Conservation (phyloP, 768 basidiomycete genomes). For the Clitopilus hobsonii region DNA sequence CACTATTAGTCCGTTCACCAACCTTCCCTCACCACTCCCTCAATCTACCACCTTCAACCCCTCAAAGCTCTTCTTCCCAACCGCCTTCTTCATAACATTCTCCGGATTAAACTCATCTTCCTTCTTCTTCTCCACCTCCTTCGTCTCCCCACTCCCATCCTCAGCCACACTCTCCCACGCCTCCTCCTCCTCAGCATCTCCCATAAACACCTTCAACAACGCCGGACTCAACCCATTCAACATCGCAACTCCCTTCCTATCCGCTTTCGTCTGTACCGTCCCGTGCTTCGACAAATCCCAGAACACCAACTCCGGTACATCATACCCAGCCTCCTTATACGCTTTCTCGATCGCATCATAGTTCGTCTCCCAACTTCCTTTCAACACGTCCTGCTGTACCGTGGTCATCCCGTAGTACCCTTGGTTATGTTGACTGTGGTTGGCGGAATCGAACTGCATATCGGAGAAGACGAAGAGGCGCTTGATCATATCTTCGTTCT, state of each 20-base stretch:
- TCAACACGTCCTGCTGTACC: conserved; percentile 3
- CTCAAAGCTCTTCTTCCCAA: conserved; percentile 47
- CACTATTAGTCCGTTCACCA: background rate
- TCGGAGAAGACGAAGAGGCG: conserved; percentile 73
- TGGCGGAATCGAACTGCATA: conserved; percentile 63
- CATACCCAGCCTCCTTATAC: conserved; percentile 60
- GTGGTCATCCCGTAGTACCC: background rate
- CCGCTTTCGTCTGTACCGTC: conserved; percentile 45
- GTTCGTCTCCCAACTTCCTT: conserved; percentile 53
- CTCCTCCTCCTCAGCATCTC: conserved; percentile 32
- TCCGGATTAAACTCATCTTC: conserved; percentile 33
- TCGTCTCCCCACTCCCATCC: background rate
- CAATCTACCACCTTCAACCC: conserved; percentile 55
- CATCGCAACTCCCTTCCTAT: conserved; percentile 59
- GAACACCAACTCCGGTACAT: conserved; percentile 68
- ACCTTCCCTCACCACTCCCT: conserved; percentile 7
- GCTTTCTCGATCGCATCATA: conserved; percentile 51
- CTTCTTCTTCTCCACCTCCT: conserved; percentile 18
- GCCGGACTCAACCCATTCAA: conserved; percentile 67
- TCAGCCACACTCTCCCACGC: conserved; percentile 32
- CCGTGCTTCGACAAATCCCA: conserved; percentile 49
- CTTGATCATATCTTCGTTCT: conserved; percentile 69
- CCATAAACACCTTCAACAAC: conserved; percentile 72
- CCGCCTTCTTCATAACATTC: conserved; percentile 42
- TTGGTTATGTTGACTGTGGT: background rate